Conservation (phyloP, 352 stramenopile species). For the Globisporangium iwayamae region DNA sequence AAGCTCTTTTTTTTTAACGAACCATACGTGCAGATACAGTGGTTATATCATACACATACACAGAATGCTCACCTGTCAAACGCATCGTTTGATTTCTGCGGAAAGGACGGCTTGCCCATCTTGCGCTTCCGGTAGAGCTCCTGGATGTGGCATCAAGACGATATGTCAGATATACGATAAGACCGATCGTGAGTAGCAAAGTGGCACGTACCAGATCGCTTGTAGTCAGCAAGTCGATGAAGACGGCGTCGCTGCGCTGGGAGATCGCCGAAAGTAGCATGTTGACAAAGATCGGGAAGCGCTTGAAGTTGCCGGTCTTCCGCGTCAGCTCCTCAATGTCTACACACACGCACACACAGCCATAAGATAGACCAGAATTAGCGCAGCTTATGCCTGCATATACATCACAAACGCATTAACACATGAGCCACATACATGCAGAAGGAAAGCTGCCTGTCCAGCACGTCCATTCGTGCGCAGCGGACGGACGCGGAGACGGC, state of each 20-base stretch:
- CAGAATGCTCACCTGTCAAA: constrained; percentile 14
- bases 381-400: neutral
- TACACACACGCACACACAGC: constrained; percentile 4
- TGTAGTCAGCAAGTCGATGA: constrained; percentile 90
- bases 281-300: constrained; percentile 89
- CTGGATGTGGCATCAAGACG: constrained; percentile 15
- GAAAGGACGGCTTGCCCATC: constrained; percentile 25
- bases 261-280: constrained; percentile 88
- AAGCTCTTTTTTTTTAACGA: constrained; percentile 4
- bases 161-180: neutral
- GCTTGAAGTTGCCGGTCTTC: constrained; percentile 94
- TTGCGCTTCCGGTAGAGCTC: constrained; percentile 80
- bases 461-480: constrained; percentile 21
- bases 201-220: constrained; percentile 57
- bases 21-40: neutral
- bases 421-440: constrained; percentile 21
- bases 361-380: neutral
- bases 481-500: neutral
- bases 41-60: neutral
- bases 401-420: neutral
- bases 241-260: constrained; percentile 77
- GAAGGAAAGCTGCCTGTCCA: constrained; percentile 67
- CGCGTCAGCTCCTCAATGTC: constrained; percentile 91
- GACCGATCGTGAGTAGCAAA: too few species aligned
- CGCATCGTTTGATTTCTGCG: constrained; percentile 7